Evolutionary conservation across 495 filamentous ascomycete genomes (phyloP), one percentile per base, ranked within the genome.

Genomic region (Daldinia childiae): DNA sequence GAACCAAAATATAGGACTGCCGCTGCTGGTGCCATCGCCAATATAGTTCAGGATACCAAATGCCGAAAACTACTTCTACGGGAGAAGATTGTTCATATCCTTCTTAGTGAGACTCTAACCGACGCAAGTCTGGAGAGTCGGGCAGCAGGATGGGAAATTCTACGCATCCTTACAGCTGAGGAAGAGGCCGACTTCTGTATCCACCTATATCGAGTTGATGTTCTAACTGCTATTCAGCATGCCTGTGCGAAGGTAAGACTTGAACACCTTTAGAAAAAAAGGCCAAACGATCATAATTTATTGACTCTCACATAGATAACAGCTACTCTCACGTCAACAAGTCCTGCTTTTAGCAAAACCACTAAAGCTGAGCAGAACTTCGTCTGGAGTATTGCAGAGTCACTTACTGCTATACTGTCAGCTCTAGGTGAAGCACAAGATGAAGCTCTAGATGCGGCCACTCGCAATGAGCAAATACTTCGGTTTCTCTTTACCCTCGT

Each of bases 181-280:
- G 88, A 90, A 69, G 87, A 89, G 62, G 78, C 81, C 6, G 87
- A 88, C 63, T 89, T 90, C 52, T 87, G 86, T 62, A 78, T 90
- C n/a, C 86, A 89, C 61, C 73, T 90, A 59, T 89, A 83, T 65
- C 77, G 88, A 56, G 78, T 85, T 34, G 87, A 89, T 74, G 74
- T 88, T 21, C 65, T 90, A 41, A 86, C 86, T 19, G 85, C 88
- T 17, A 80, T 87, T 52, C 79, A 83, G 52, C 81, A 83, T 76
- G 85, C 83, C 48, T 77, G 82, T 17, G 77, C 82, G 54, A 82
- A 80, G 62, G 86, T 90, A 76, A 77, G 83, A 71, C 36, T 17
- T 43, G 6, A 1, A 57, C 26, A 9, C 21, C 36, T n/a, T 43
- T 29, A 30, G 58, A 24, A 5, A 9, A 26, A 2, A 11, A 36